Base-by-base conservation (phyloP, 768 basidiomycete genomes). In the Mycena chlorophos region DNA sequence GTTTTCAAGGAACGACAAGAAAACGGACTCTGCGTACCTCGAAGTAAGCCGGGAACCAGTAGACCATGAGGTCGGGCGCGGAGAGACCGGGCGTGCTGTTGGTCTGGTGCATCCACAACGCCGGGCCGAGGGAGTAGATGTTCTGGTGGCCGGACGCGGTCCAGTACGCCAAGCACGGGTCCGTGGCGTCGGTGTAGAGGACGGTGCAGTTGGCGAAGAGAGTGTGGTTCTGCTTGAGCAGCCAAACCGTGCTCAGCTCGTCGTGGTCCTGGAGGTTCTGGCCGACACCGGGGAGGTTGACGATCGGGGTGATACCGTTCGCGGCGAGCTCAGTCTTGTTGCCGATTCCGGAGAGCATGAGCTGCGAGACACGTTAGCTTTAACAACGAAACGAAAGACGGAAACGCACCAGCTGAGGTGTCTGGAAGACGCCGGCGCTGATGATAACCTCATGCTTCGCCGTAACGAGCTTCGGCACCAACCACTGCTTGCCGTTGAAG, bases 221-320 rank as follows among this genome's bases (percentile, higher is more conserved):
- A 4, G 53, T 59, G 53, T 55, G 50, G 50, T 54, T 52, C 17
- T 59, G 10, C 50, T 59, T 54, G 20, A 59, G 4, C 25, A 51
- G 4, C 57, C 57, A 59, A 19, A 52, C 17, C n/a, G 55, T 50
- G 4, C 53, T 52, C 49, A 59, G 47, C 38, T 59, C 57, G 16
- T 46, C 48, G 14, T 45, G 57, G 54, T 79, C 78, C 61, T 78
- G 76, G 20, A 78, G 56, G 62, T 78, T 76, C 54, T 78, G 4
- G 12, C 63, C 58, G 17, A 63, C 55, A 3, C 51, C 50, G 2
- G 58, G 63, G 3, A 56, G 37, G 25, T 60, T 46, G 19, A 54
- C 17, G 46, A 62, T 53, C 6, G 51, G 10, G 5, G 27, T n/a
- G 40, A 61, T 58, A 17, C 31, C 34, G 29, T 38, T n/a, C n/a